A percentile compares a stretch with the other conserved stretches of the same genome.
Conservation (phyloP, 2,329 filamentous ascomycete species). For the Fusarium piperis region DNA sequence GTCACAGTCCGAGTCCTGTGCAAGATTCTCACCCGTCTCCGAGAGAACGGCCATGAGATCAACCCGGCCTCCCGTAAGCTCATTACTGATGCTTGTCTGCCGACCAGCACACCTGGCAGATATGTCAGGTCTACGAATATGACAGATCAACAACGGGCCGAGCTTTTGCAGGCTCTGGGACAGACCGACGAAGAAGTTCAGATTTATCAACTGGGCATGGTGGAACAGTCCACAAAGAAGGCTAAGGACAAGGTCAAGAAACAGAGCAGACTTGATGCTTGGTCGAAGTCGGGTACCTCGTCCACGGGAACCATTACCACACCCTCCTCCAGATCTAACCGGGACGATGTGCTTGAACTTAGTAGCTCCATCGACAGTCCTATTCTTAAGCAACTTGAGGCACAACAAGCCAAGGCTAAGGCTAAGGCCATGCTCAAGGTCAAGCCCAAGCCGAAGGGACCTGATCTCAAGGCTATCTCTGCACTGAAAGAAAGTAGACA, state of each 20-base stretch:
- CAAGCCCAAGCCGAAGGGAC: slow-evolving; percentile 45
- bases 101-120: slow-evolving; percentile 62
- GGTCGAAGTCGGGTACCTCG: slow-evolving; percentile 62
- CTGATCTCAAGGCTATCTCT: slow-evolving; percentile 51
- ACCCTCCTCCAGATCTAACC: slow-evolving; percentile 50
- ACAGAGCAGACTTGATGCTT: slow-evolving; percentile 69
- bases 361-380: slow-evolving; percentile 59
- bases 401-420: slow-evolving; percentile 47
- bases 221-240: slow-evolving; percentile 35
- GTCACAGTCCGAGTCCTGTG: slow-evolving; percentile 84
- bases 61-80: slow-evolving; percentile 66
- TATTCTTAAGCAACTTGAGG: slow-evolving; percentile 58
- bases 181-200: slow-evolving; percentile 66
- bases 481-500: slow-evolving; percentile 76
- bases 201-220: slow-evolving; percentile 54
- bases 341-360: slow-evolving; percentile 59
- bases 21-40: slow-evolving; percentile 85
- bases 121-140: slow-evolving; percentile 80
- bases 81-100: slow-evolving; percentile 73
- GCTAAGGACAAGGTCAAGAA: slow-evolving; percentile 57
- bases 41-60: slow-evolving; percentile 78
- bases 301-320: slow-evolving; percentile 32
- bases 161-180: slow-evolving; percentile 73
- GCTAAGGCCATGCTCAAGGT: slow-evolving; percentile 43
- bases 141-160: slow-evolving; percentile 82